phyloP scores from a whole-genome alignment of 768 basidiomycete genomes.

The Mycena rosella region DNA sequence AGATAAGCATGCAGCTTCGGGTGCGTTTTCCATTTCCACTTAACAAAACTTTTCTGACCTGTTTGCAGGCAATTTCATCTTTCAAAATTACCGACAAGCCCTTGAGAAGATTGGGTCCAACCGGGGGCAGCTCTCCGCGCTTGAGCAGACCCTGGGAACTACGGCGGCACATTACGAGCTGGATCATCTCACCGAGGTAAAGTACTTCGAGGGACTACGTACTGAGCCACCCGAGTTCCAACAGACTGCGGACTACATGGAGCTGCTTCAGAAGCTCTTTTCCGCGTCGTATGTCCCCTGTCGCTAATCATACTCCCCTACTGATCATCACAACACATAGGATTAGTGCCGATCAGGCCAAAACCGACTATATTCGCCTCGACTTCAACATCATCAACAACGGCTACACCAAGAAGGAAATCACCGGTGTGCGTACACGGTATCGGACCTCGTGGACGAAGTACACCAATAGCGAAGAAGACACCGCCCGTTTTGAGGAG shows the following conservation, averaged over 20 bases:
- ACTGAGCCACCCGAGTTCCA: not conserved
- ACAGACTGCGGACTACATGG: too few relatives aligned
- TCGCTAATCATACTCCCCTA: too few relatives aligned
- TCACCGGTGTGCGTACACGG: not conserved
- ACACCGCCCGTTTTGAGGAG: constrained; percentile 9
- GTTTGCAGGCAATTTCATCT: constrained; percentile 19
- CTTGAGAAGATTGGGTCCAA: constrained; percentile 1
- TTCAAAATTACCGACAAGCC: constrained; percentile 20
- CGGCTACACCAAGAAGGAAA: not conserved
- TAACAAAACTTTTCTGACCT: not conserved
- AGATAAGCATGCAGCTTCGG: constrained; percentile 37
- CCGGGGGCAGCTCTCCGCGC: not conserved
- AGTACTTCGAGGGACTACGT: not conserved
- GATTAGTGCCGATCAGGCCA: not conserved
- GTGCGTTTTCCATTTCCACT: constrained; percentile 7
- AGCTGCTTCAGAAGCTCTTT: too few relatives aligned
- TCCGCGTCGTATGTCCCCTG: too few relatives aligned
- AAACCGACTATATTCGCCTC: not conserved
- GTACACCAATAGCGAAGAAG: not conserved
- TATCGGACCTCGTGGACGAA: constrained; percentile 1
- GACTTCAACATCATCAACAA: constrained; percentile 8
- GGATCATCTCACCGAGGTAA: not conserved
- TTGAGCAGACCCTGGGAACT: not conserved
- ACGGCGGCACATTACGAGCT: not conserved
- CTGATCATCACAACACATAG: not conserved